Percentiles rank a stretch among this genome's conserved stretches.
These are phyloP conservation scores for Ascochyta fabae DNA, from an alignment of 2,329 filamentous ascomycete species.

Conservation along the genomic window DNA sequence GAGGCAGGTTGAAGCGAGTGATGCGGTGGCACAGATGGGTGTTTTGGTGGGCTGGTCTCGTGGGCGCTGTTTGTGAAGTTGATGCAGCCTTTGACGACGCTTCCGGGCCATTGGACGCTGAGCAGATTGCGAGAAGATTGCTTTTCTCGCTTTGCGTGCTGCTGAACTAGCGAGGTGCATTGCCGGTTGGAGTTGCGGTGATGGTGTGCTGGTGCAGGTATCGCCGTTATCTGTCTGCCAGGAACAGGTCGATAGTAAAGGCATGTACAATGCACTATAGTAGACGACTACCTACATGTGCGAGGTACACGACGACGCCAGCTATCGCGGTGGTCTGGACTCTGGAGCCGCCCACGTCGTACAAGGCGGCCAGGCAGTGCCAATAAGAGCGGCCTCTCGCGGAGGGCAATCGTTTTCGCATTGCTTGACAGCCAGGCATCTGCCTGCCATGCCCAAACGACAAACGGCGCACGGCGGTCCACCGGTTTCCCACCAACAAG, in stretches of 20 bases:
- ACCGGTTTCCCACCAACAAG: neutral
- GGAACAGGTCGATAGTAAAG: slow-evolving; percentile 1
- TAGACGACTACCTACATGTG: neutral
- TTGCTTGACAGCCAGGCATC: slow-evolving; percentile 17
- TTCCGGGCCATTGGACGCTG: neutral
- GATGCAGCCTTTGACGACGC: neutral
- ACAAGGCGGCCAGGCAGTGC: slow-evolving; percentile 9
- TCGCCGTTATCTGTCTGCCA: slow-evolving; percentile 6
- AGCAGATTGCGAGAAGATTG: neutral
- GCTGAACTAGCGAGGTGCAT: neutral
- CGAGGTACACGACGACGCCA: slow-evolving; percentile 5
- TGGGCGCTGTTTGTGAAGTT: neutral
- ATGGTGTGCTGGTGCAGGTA: neutral
- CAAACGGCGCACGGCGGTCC: slow-evolving; percentile 2
- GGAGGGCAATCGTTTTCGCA: slow-evolving; percentile 1
- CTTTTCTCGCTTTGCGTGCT: slow-evolving; percentile 2
- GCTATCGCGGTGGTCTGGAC: slow-evolving; percentile 22
- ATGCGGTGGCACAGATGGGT: slow-evolving; percentile 1
- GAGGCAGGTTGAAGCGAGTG: slow-evolving; percentile 1
- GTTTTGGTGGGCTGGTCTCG: slow-evolving; percentile 2
- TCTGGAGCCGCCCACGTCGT: slow-evolving; percentile 21
- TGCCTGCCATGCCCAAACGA: slow-evolving; percentile 18
- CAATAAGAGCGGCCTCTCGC: slow-evolving; percentile 14
- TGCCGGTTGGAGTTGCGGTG: neutral
- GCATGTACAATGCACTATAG: slow-evolving; percentile 3